A percentile compares a stretch with the other conserved stretches of the same genome.
Conservation (phyloP, 2,329 filamentous ascomycete species). For the Curvularia eragrostidis region DNA sequence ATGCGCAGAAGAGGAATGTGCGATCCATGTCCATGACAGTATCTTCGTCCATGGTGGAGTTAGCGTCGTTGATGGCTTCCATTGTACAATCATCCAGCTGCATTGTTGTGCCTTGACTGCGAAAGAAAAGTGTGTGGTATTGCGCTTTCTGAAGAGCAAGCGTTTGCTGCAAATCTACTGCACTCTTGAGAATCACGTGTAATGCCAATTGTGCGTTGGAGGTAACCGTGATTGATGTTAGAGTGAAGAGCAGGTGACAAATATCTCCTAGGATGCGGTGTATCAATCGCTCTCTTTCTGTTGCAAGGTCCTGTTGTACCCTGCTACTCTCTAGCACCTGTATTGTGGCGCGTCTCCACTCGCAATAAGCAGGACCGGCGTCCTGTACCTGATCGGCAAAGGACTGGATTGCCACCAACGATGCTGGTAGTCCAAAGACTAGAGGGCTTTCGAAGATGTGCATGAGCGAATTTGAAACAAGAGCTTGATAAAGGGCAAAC, state of each 20-base stretch:
- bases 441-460: constrained; percentile 38
- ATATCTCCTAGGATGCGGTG: constrained; percentile 30
- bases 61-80: constrained; percentile 42
- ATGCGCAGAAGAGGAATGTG: constrained; percentile 41
- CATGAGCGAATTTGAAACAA: constrained; percentile 37
- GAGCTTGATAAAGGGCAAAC: constrained; percentile 43
- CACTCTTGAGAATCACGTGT: constrained; percentile 30
- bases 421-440: constrained; percentile 33
- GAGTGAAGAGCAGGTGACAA: constrained; percentile 29
- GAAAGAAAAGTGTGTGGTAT: constrained; percentile 38
- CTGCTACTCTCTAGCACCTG: constrained; percentile 33
- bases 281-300: constrained; percentile 21
- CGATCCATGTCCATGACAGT: constrained; percentile 21
- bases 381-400: constrained; percentile 30
- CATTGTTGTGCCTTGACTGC: constrained; percentile 6
- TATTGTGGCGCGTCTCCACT: constrained; percentile 43
- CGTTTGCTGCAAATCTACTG: constrained; percentile 36
- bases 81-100: constrained; percentile 36
- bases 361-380: constrained; percentile 26
- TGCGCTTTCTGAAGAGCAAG: constrained; percentile 42
- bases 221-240: constrained; percentile 32
- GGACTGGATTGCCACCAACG: constrained; percentile 25
- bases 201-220: constrained; percentile 28
- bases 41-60: constrained; percentile 34
- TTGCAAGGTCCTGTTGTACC: constrained; percentile 13